Base-by-base conservation (phyloP, 2,329 filamentous ascomycete genomes). In the Venturia nashicola region DNA sequence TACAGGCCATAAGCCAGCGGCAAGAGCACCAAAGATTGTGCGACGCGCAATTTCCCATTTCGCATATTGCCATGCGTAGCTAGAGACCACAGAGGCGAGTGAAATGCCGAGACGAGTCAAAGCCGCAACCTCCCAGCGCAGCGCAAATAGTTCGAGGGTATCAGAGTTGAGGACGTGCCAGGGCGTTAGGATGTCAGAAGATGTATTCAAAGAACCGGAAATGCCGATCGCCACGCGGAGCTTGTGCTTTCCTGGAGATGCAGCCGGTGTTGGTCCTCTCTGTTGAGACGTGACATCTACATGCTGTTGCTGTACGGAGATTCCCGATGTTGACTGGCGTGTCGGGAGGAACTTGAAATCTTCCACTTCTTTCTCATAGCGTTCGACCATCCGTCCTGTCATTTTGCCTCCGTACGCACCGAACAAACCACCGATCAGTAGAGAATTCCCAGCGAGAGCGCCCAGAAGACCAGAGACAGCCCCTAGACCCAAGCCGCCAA, bases 171-270 rank as follows among this genome's bases (percentile, higher is more conserved):
- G 51, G 6, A 64, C 20, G n/a, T 20, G 34, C 62, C 62, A 65
- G 5, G 65, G 65, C 1, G 23, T 43, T 5, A 59, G 23, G 18
- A 61, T 46, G 34, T 65, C 65, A n/a, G 18, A 27, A 16, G 34
- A 11, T 23, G 39, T 44, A 16, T 14, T 61, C 8, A 65, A 20
- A 3, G 44, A 65, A 18, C 65, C 65, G 20, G 46, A 46, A 32
- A 65, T 62, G 5, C 65, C 65, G 44, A 65, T 65, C 6, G 63
- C 39, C 11, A 65, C 63, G 18, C 65, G 65, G 14, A 66, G 64
- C 16, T 69, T 68, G 65, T 72, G 71, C 23, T 54, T 42, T 67
- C 62, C 70, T 69, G 2, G 60, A n/a, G n/a, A 8, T 27, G 23
- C 32, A 20, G 23, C 23, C 20, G 55, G 62, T 36, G 23, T 36